Percentiles rank a stretch among this genome's conserved stretches.
phyloP scores from a whole-genome alignment of 345 rosid species.

The Psidium friedrichsthalianum region DNA sequence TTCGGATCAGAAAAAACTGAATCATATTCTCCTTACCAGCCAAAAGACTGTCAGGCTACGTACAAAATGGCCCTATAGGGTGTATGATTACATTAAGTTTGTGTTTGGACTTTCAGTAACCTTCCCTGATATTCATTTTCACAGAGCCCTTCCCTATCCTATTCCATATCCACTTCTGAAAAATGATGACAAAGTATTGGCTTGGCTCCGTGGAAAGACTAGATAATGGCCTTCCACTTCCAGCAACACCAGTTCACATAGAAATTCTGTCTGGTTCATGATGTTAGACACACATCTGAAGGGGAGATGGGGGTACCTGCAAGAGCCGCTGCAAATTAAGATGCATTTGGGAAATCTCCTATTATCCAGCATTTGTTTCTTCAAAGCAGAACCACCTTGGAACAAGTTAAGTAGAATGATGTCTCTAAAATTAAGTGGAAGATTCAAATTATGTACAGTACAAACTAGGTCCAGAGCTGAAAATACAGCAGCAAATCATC shows the following conservation, averaged over 20 bases:
- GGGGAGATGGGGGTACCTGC: slow-evolving; percentile 38
- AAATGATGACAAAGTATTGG: background rate
- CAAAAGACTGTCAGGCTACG: background rate
- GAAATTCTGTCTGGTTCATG: background rate
- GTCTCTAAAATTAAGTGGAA: background rate
- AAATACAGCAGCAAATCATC: background rate
- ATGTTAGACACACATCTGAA: background rate
- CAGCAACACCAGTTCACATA: background rate
- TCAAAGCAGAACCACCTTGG: slow-evolving; percentile 74
- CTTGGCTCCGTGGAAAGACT: background rate
- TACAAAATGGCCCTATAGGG: background rate
- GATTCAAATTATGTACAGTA: background rate
- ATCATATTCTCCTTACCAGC: background rate
- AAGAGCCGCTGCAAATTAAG: slow-evolving; percentile 86
- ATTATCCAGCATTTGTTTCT: slow-evolving; percentile 89
- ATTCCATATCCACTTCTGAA: background rate
- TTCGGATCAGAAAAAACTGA: background rate
- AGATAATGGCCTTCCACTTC: background rate
- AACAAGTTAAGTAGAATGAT: background rate
- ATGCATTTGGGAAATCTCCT: slow-evolving; percentile 92
- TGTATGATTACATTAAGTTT: background rate
- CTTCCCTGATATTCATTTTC: background rate
- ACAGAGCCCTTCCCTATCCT: background rate
- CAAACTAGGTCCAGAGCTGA: background rate
- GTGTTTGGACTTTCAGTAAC: background rate